Evolutionary conservation across 23 red algal species (phyloP).

Genomic region (Gracilaria vermiculophylla): DNA sequence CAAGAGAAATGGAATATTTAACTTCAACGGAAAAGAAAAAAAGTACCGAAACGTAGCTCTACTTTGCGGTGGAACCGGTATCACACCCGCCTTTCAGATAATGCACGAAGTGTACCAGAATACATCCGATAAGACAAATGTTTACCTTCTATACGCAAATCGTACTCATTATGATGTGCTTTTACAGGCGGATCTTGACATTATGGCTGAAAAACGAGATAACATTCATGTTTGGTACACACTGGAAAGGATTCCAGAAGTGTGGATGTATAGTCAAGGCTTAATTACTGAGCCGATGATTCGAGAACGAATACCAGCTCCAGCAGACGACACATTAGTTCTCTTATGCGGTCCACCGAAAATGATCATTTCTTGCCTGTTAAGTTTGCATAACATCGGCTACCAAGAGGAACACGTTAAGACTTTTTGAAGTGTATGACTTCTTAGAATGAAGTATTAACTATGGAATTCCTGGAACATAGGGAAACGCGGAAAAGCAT

Average conservation of each 20-base stretch:
- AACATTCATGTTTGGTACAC: conserved; percentile 77
- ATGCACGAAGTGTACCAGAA: conserved; percentile 68
- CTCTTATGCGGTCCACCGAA: conserved; percentile 78
- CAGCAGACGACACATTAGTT: conserved; percentile 40
- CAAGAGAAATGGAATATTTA: conserved; percentile 35
- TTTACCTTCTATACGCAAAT: conserved; percentile 91
- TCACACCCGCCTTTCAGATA: conserved; percentile 89
- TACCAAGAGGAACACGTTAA: background rate
- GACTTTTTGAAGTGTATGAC: too few species aligned
- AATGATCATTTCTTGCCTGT: conserved; percentile 22
- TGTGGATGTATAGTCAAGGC: conserved; percentile 56
- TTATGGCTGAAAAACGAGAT: conserved; percentile 36
- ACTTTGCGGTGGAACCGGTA: conserved; percentile 84
- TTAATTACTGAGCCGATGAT: conserved; percentile 72
- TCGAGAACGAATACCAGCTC: conserved; percentile 39
- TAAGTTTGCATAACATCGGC: conserved; percentile 23
- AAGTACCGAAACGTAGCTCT: conserved; percentile 49
- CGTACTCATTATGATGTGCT: conserved; percentile 70
- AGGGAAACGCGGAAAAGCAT: too few species aligned
- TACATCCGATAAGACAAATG: conserved; percentile 29
- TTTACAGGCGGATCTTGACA: conserved; percentile 67
- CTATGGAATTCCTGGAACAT: too few species aligned
- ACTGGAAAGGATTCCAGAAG: background rate
- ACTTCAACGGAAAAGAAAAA: conserved; percentile 44
- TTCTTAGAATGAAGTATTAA: too few species aligned